Base-by-base conservation (phyloP, 208 protist species). In the Spongospora subterranea region DNA sequence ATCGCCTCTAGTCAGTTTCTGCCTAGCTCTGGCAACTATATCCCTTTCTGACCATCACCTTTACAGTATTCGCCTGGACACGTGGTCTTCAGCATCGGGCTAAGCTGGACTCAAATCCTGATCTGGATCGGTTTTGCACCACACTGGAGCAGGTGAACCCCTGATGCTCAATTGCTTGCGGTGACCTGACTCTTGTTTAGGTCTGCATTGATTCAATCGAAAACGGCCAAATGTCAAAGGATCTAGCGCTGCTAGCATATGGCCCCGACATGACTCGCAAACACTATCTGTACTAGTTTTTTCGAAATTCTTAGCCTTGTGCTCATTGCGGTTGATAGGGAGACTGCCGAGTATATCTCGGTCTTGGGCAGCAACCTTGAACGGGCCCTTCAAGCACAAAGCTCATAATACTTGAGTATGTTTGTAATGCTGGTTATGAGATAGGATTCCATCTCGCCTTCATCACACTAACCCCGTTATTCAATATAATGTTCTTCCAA, bases 171-270 rank as follows among this genome's bases (percentile, higher is more conserved):
- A 29, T 60, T 24, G 50, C 50, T 92, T 1, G 45, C n/a, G 32
- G 32, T 39, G 0, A 13, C 38, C 6, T 20, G 1, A 71, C 6
- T 6, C 6, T 89, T 39, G 88, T 6, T 32, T 40, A 60, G 32
- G 54, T 71, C 13, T 89, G 88, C 91, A 94, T 99, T 53, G 91
- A 95, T 41, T 95, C 97, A 1, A 96, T 99, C 88, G 97, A 99
- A 93, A 60, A 90, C 43, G 97, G 97, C 38, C 93, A 96, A 92
- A 99, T 99, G 98, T 99, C 98, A 46, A 99, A 99, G 95, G 98
- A 99, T 93, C 95, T 99, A 0, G 98, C 98, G 39, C 13, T 93
- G 38, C 88, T 41, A 6, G 45, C 92, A 24, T 43, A 77, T 6
- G 13, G 76, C 45, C 32, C 29, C 46, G n/a, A 89, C 17, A 60